These are phyloP conservation scores for Spinacia oleracea DNA, from an alignment of 179 eudicot species.

Conservation along the genomic window DNA sequence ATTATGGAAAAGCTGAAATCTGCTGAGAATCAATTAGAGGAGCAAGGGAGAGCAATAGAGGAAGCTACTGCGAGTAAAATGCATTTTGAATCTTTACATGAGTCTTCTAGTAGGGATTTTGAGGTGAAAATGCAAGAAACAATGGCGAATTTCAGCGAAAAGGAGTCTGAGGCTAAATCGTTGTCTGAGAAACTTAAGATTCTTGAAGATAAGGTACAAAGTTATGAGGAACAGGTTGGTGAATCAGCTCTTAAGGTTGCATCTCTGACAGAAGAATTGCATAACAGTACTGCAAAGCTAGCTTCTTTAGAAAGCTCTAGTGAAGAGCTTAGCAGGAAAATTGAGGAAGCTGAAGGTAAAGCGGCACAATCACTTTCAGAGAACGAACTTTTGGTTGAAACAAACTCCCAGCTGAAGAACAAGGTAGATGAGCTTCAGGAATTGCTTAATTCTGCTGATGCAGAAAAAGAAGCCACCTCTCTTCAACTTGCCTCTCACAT, in stretches of 20 bases:
- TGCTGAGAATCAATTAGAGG: constrained; percentile 64
- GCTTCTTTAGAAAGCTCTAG: constrained; percentile 36
- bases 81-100: constrained; percentile 66
- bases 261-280: constrained; percentile 47
- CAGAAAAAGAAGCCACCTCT: constrained; percentile 61
- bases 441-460: constrained; percentile 37
- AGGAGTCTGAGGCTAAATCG: constrained; percentile 61
- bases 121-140: constrained; percentile 76
- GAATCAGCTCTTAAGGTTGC: constrained; percentile 35
- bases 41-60: constrained; percentile 53
- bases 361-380: constrained; percentile 56
- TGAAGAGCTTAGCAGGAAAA: constrained; percentile 56
- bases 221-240: constrained; percentile 30
- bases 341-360: constrained; percentile 61
- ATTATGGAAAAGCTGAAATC: constrained; percentile 66
- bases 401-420: constrained; percentile 59
- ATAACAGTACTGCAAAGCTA: constrained; percentile 37
- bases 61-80: constrained; percentile 51
- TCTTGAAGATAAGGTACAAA: constrained; percentile 55
- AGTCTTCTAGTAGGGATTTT: constrained; percentile 48
- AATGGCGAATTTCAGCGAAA: constrained; percentile 37
- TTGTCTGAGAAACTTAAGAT: constrained; percentile 51
- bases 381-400: constrained; percentile 60
- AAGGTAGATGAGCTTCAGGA: constrained; percentile 68
- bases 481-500: constrained; percentile 68